These are phyloP conservation scores for Mucor irregularis DNA, from an alignment of 371 early-diverging fungal species.

Conservation along the genomic window DNA sequence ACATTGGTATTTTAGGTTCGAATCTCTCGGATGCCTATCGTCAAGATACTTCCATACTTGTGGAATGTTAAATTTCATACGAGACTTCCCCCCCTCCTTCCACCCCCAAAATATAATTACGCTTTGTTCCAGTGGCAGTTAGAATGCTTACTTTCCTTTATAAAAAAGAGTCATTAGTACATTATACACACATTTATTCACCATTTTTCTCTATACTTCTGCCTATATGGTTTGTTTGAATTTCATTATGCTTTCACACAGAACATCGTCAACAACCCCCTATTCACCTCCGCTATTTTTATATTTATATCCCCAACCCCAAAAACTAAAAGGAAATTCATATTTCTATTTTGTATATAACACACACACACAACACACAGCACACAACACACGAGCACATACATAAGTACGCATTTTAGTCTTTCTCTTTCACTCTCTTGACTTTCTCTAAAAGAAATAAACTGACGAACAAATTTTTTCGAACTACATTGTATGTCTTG, in stretches of 20 bases:
- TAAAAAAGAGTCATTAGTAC: too few relatives aligned
- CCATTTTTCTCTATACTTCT: too few relatives aligned
- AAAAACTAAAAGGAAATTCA: too few relatives aligned
- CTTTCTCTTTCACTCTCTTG: neutral
- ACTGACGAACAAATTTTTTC: too few relatives aligned
- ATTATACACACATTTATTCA: too few relatives aligned
- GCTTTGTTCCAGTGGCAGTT: too few relatives aligned
- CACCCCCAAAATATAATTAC: neutral
- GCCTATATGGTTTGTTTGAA: too few relatives aligned
- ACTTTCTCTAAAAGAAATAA: neutral
- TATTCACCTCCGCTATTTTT: conserved; percentile 2
- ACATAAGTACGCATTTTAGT: neutral
- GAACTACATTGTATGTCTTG: too few relatives aligned
- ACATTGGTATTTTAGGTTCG: conserved; percentile 29
- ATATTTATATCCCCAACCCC: neutral
- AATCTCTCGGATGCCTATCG: conserved; percentile 29
- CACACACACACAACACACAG: neutral
- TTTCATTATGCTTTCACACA: neutral
- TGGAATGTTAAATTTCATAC: conserved; percentile 16
- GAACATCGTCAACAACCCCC: neutral
- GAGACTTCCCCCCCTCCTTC: too few relatives aligned
- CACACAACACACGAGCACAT: neutral
- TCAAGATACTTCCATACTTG: conserved; percentile 37
- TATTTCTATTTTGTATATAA: conserved; percentile 2
- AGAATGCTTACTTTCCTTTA: too few relatives aligned